phyloP scores from a whole-genome alignment of 106 monocot species.

The Posidonia australis region DNA sequence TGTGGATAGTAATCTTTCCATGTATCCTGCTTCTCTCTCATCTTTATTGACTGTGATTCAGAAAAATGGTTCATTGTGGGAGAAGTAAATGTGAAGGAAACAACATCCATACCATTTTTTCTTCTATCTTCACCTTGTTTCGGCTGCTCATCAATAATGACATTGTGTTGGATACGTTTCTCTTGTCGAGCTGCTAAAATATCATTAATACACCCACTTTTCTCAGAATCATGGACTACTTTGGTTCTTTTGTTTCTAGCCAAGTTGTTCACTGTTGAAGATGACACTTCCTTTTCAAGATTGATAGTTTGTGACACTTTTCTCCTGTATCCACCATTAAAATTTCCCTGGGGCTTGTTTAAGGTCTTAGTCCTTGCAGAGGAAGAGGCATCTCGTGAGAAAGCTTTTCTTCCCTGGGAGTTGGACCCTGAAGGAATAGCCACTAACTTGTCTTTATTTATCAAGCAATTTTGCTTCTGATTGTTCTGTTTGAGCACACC shows the following conservation, averaged over 20 bases:
- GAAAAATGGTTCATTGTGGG: background rate
- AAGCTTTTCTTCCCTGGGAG: constrained; percentile 36
- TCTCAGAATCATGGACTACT: constrained; percentile 1
- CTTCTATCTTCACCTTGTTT: constrained; percentile 8
- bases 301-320: constrained; percentile 4
- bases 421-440: constrained; percentile 21
- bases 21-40: constrained; percentile 23
- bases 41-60: constrained; percentile 1
- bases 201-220: background rate
- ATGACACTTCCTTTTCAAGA: background rate
- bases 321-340: constrained; percentile 21
- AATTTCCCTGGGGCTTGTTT: constrained; percentile 26
- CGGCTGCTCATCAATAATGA: constrained; percentile 11
- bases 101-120: constrained; percentile 19
- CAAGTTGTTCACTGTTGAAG: constrained; percentile 5
- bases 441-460: constrained; percentile 33
- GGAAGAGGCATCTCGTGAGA: constrained; percentile 23
- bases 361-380: constrained; percentile 32
- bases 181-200: constrained; percentile 4
- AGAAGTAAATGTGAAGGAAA: constrained; percentile 27
- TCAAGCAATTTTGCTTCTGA: constrained; percentile 49
- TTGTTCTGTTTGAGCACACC: constrained; percentile 65
- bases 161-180: constrained; percentile 11
- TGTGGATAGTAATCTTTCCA: constrained; percentile 14
- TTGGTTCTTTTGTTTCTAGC: constrained; percentile 14